These are phyloP conservation scores for Monosporozyma solicola DNA, from an alignment of 805 yeast genomes.

Conservation along the genomic window DNA sequence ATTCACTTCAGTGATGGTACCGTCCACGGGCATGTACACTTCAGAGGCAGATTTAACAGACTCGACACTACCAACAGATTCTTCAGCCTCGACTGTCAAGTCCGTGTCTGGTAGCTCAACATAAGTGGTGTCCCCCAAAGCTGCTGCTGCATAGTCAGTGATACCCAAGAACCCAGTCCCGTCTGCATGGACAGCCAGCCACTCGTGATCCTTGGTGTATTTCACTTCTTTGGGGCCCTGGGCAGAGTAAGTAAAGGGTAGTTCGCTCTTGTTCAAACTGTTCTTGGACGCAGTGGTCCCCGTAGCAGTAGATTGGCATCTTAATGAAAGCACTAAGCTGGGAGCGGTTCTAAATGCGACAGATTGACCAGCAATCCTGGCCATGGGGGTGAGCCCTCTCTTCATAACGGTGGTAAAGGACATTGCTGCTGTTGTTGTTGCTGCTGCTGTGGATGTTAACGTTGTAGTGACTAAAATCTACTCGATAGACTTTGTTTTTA, in stretches of 20 bases:
- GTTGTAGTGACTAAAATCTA: too few relatives aligned
- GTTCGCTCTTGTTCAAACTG: constrained; percentile 22
- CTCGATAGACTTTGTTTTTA: neutral
- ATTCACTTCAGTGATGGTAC: constrained; percentile 68
- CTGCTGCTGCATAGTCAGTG: constrained; percentile 90
- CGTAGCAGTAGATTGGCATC: constrained; percentile 6
- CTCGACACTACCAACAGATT: constrained; percentile 86
- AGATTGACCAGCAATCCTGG: neutral
- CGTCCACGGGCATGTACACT: constrained; percentile 79
- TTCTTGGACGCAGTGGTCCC: constrained; percentile 1
- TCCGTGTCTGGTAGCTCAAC: constrained; percentile 81
- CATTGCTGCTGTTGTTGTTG: neutral
- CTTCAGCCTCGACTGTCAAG: constrained; percentile 55
- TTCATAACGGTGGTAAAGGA: neutral
- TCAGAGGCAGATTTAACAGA: constrained; percentile 92
- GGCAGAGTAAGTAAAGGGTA: constrained; percentile 26
- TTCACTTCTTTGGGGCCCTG: constrained; percentile 36
- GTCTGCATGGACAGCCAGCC: constrained; percentile 82
- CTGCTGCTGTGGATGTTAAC: too few relatives aligned
- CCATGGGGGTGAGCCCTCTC: neutral
- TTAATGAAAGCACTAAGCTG: neutral
- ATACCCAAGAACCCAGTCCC: constrained; percentile 84
- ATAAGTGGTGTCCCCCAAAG: constrained; percentile 93
- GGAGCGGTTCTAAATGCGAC: neutral
- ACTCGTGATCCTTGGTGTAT: constrained; percentile 88